These are phyloP conservation scores for Cyberlindnera japonica DNA, from an alignment of 805 yeast genomes.

Conservation along the genomic window DNA sequence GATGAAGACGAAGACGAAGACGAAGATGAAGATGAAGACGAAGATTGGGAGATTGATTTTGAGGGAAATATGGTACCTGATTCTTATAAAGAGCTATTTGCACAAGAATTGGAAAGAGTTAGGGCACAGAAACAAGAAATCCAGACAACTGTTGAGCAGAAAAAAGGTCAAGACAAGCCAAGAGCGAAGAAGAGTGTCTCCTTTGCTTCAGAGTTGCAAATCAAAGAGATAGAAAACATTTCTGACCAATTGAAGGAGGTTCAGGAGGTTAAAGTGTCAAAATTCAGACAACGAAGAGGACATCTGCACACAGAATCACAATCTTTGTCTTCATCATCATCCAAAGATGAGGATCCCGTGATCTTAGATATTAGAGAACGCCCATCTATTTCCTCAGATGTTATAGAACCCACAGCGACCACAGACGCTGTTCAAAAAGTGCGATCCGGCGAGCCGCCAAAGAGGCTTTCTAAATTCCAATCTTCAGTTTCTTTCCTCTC, in stretches of 20 bases:
- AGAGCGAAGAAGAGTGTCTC: slow-evolving; percentile 44
- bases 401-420: slow-evolving; percentile 8
- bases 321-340: no score
- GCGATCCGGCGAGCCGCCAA: slow-evolving; percentile 9
- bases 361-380: slow-evolving; percentile 1
- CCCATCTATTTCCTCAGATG: not conserved
- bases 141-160: not conserved
- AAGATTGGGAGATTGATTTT: slow-evolving; percentile 19
- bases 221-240: slow-evolving; percentile 58
- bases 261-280: slow-evolving; percentile 20
- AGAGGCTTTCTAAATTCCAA: slow-evolving; percentile 30
- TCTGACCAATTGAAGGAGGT: slow-evolving; percentile 42
- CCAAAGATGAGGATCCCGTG: slow-evolving; percentile 8
- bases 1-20: slow-evolving; percentile 23
- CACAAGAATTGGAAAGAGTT: slow-evolving; percentile 21
- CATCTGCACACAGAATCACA: not conserved
- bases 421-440: not conserved
- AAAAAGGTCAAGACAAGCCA: slow-evolving; percentile 12
- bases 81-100: slow-evolving; percentile 19
- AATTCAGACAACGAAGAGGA: slow-evolving; percentile 18
- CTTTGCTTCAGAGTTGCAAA: slow-evolving; percentile 48
- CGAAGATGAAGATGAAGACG: slow-evolving; percentile 31
- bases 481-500: not conserved
- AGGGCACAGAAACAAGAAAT: slow-evolving; percentile 15
- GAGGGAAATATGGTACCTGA: slow-evolving; percentile 21